These are phyloP conservation scores for Capsicum baccatum DNA, from an alignment of 257 asterid genomes.

Conservation along the genomic window DNA sequence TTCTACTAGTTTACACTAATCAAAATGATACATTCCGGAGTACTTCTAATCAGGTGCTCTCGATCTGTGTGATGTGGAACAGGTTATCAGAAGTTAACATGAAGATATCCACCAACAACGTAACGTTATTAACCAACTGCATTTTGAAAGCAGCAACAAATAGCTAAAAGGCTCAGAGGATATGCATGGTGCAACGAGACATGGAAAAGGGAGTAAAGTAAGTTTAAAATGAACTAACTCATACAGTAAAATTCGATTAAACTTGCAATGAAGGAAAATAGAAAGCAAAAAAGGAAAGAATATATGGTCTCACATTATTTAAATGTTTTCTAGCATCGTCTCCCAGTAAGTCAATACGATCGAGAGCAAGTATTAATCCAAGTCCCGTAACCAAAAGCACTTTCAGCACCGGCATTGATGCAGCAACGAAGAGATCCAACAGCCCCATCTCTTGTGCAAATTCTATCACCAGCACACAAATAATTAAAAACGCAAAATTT, in stretches of 20 bases:
- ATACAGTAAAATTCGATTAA: background rate
- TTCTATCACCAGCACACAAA: no score
- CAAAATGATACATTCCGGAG: background rate
- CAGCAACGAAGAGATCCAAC: slow-evolving; percentile 65
- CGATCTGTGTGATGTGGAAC: background rate
- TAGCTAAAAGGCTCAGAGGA: background rate
- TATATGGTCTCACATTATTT: slow-evolving; percentile 56
- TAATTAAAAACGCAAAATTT: background rate
- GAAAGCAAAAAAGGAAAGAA: background rate
- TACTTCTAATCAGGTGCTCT: background rate
- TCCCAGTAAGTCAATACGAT: slow-evolving; percentile 60
- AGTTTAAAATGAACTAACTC: background rate
- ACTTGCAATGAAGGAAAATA: no score
- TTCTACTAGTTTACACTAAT: background rate
- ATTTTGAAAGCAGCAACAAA: no score
- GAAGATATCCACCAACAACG: background rate
- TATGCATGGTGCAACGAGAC: background rate
- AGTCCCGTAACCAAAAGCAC: slow-evolving; percentile 80
- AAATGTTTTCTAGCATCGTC: slow-evolving; percentile 83
- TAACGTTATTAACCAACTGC: background rate
- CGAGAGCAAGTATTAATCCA: slow-evolving; percentile 74
- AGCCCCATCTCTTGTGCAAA: slow-evolving; percentile 51
- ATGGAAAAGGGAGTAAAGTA: background rate
- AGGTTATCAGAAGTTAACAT: slow-evolving; percentile 1
- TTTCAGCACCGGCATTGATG: slow-evolving; percentile 78